Evolutionary conservation across 179 eudicot species (phyloP), one percentile per base, ranked within the genome.

Genomic region (Beta corolliflora): DNA sequence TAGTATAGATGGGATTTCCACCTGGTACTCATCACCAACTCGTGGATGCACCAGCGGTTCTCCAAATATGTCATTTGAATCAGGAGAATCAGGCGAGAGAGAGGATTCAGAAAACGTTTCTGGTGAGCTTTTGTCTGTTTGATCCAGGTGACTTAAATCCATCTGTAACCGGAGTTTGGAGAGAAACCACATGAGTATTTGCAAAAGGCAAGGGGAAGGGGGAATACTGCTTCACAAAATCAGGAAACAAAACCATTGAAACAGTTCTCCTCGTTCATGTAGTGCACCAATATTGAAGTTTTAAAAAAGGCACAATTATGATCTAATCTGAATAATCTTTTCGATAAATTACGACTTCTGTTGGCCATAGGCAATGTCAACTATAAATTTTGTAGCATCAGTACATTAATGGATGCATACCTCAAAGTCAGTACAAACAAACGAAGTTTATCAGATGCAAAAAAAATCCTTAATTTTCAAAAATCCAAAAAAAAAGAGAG

Each of bases 21-120:
- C 93, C 81, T 93, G 97, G 79, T 87, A 90, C 54, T 93, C 87
- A 70, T 86, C 88, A 68, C 94, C 97, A 82, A 91, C 90, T 76
- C 94, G 92, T 79, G 92, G 92, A 80, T 80, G 82, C 29, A 88
- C 77, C 77, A 84, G 81, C 31, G 91, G 88, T 15, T 86, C 95
- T 82, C 92, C 97, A 83, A 85, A 86, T 66, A 83, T 77, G 75
- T 80, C 88, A 80, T 79, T 77, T 48, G 76, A 55, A 60, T 88
- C 83, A 56, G 88, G 74, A 69, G 87, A 82, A 54, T 88, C 84
- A 13, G 85, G 81, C 68, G 88, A 80, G 52, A 63, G 77, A 52
- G 80, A 84, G 16, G 87, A 87, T 45, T 89, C 90, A 19, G 84
- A 85, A 36, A 73, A 86, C 67, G 86, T 81, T 63, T 87, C 89